Evolutionary conservation across 2,329 filamentous ascomycete species (phyloP), one percentile per base, ranked within the genome.

Genomic region (Cercospora zeina): DNA sequence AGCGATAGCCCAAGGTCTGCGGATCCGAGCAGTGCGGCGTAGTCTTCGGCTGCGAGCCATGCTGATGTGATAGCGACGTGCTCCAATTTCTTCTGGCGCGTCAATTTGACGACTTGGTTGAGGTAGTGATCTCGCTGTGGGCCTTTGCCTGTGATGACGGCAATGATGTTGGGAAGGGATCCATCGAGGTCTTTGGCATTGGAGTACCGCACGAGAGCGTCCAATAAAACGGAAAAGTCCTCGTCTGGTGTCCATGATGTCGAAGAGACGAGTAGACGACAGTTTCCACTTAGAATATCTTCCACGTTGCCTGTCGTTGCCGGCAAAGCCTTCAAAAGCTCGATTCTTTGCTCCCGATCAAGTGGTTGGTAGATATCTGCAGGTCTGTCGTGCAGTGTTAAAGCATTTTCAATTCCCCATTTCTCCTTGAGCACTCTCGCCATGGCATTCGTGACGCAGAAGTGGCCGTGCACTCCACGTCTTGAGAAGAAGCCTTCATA

Each of bases 201-300:
- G 1, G 90, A 90, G 73, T 97, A 97, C 7, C 79, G 76, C 10
- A 90, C 86, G 0, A 99, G 81, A 0, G 92, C 93, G 55, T 92
- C 87, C 3, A 99, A 87, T 2, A 99, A 83, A 4, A 99, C 77
- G 0, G 87, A 88, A 74, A 99, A 97, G 76, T 99, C 93, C 75
- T 99, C 95, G 71, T 99, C 95, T 0, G 92, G 86, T 0, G 95
- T 99, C 95, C 95, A 99, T 10, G 93, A 97, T 0, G 95, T 99
- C 62, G 92, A 95, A 77, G 91, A 96, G 37, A 97, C 90, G 7
- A 99, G 78, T 2, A 99, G 82, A 31, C 84, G 86, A 58, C 85
- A 84, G 8, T 79, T 79, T 1, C 70, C 68, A 9, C 58, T 42
- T 16, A 69, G 59, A 14, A 76, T 65, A 56, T 83, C 79, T 7